phyloP scores from a whole-genome alignment of 1,284 basidiomycete genomes.

The Apiotrichum montevideense region DNA sequence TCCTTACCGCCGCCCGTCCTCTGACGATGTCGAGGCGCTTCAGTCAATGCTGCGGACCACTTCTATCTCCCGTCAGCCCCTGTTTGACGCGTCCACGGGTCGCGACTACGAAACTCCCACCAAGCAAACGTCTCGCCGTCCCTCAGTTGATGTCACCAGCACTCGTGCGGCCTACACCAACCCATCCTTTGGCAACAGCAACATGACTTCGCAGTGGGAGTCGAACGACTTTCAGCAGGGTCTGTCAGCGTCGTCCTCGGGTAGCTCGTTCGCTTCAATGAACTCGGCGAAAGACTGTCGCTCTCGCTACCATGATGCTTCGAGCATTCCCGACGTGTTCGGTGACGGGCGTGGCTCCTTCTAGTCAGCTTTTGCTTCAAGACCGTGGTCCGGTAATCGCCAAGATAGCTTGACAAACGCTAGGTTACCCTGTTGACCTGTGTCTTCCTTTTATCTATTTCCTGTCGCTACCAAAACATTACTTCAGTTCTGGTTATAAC shows the following conservation, averaged over 20 bases:
- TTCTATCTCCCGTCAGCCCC: not conserved
- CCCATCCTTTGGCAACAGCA: not conserved
- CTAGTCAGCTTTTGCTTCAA: not conserved
- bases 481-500: no score
- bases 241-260: not conserved
- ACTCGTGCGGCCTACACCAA: not conserved
- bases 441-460: not conserved
- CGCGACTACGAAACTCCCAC: no score
- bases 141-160: not conserved
- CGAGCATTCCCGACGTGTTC: not conserved
- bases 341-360: not conserved
- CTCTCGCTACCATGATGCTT: not conserved
- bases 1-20: not conserved
- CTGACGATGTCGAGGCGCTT: not conserved
- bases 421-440: not conserved
- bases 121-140: not conserved
- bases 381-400: not conserved
- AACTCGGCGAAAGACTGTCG: not conserved
- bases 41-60: not conserved
- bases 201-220: not conserved
- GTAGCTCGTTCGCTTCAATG: not conserved
- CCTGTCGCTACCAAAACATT: no score
- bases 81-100: not conserved
- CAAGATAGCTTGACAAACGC: not conserved
- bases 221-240: not conserved